A percentile compares a stretch with the other conserved stretches of the same genome.
Conservation (phyloP, 2,329 filamentous ascomycete genomes). For the Chaetothyriales sp. region DNA sequence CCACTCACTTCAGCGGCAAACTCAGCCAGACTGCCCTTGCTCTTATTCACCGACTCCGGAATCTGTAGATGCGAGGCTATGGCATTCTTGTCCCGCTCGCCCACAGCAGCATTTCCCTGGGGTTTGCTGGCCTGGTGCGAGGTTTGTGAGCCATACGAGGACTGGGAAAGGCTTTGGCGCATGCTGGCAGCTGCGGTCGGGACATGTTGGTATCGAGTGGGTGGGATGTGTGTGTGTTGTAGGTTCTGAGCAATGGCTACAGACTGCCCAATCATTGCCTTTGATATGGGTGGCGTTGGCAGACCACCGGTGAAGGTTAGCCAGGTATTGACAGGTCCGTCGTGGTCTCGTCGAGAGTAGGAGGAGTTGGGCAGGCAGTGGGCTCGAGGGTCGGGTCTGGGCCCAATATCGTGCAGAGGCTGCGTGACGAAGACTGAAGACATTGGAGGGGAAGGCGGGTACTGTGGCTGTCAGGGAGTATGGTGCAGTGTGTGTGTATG, state of each 20-base stretch:
- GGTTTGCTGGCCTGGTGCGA: constrained; percentile 1
- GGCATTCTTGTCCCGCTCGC: constrained; percentile 16
- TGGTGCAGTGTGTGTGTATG: neutral
- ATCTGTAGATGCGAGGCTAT: constrained; percentile 48
- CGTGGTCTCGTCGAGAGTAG: neutral
- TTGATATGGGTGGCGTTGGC: constrained; percentile 15
- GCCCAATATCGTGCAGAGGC: constrained; percentile 1
- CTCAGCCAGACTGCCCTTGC: constrained; percentile 61
- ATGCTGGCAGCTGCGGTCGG: neutral
- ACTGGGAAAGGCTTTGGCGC: neutral
- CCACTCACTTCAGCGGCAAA: constrained; percentile 51
- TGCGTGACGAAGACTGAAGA: constrained; percentile 3
- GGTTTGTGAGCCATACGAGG: constrained; percentile 1
- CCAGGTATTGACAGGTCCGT: neutral
- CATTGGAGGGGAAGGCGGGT: constrained; percentile 2
- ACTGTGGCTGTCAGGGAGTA: constrained; percentile 2
- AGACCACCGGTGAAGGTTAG: constrained; percentile 11
- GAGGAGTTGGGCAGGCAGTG: constrained; percentile 16
- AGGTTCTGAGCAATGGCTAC: constrained; percentile 7
- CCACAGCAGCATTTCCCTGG: constrained; percentile 3
- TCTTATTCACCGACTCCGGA: constrained; percentile 58
- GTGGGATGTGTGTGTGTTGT: constrained; percentile 4
- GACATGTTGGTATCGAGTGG: constrained; percentile 3
- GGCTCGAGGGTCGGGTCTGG: constrained; percentile 26
- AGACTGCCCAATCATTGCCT: constrained; percentile 9